A percentile compares a stretch with the other conserved stretches of the same genome.
Conservation (phyloP, 768 basidiomycete species). For the Lactarius indigo region DNA sequence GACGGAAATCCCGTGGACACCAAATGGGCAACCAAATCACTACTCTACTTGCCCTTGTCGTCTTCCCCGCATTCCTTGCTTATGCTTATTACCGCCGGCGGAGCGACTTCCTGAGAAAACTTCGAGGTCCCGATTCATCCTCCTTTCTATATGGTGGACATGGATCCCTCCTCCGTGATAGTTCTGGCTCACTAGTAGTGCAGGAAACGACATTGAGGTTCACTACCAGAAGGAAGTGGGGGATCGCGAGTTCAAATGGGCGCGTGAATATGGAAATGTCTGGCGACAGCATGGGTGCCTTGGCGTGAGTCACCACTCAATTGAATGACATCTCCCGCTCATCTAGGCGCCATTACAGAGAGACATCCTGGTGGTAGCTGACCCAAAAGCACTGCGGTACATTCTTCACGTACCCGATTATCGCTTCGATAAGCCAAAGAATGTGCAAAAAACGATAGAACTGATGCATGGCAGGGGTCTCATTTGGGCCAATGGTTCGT, state of each 20-base stretch:
- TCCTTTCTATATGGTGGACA: not conserved
- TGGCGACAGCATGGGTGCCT: constrained; percentile 26
- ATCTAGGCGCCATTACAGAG: constrained; percentile 17
- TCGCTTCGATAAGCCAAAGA: constrained; percentile 21
- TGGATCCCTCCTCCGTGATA: not conserved
- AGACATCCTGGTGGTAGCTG: not conserved
- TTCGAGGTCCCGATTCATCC: not conserved
- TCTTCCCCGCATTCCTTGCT: not conserved
- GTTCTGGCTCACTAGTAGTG: not conserved
- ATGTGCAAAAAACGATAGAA: constrained; percentile 15
- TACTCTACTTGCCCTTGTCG: not conserved
- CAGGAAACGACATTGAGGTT: not conserved
- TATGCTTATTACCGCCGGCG: not conserved
- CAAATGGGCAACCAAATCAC: not conserved
- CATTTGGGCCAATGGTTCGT: constrained; percentile 23
- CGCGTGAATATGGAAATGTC: constrained; percentile 25
- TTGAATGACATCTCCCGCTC: not conserved
- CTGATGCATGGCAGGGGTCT: constrained; percentile 25
- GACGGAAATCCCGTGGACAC: not conserved
- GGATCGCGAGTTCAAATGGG: constrained; percentile 20
- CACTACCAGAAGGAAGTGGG: constrained; percentile 22
- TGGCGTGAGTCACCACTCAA: constrained; percentile 20
- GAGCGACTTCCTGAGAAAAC: not conserved
- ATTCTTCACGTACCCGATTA: constrained; percentile 31
- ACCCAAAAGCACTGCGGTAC: constrained; percentile 29